Evolutionary conservation across 2,329 filamentous ascomycete genomes (phyloP), one percentile per base, ranked within the genome.

Genomic region (Didymosphaeria variabile): DNA sequence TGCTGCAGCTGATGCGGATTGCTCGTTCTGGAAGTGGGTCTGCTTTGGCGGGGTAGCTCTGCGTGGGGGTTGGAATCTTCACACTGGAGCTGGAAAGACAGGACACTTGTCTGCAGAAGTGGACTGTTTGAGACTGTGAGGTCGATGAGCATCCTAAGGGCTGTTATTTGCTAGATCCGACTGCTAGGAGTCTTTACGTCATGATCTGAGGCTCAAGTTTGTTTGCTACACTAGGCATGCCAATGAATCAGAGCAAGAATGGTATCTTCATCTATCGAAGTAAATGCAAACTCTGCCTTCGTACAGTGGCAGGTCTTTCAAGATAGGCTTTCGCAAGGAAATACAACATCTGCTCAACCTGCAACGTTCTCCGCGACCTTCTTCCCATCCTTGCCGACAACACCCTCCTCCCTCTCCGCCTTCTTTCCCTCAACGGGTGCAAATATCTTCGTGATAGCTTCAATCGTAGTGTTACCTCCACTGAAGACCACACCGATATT

Each of bases 401-500:
- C 76, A 0, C 76, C 79, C 56, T 79, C 78, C 21, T 77, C 72
- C 63, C 81, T 76, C 67, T 82, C 76, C 6, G 67, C 74, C 55
- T 67, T 62, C 50, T 71, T 60, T 45, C 72, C 69, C 9, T 65
- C 32, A 6, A 66, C 69, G 13, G 67, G 71, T 1, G 68, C 76
- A 71, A 87, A 89, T 44, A 89, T 75, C 74, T 85, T 84, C 26
- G 76, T 79, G 66, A 90, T 84, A 1, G 85, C 86, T 70, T 89
- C 87, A 12, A 89, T 79, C 0, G 87, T 88, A 2, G 87, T 89
- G 73, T 90, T 90, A 0, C 87, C 87, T n/a, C 87, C 87, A 66
- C 83, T 87, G 55, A 90, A 83, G 4, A 89, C 82, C 59, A 89
- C 76, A 0, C 85, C 87, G 17, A 90, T 70, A 79, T 90, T 87